A percentile compares a stretch with the other conserved stretches of the same genome.
phyloP scores from a whole-genome alignment of 202 grass and related monocot genomes.

The Panicum hallii region DNA sequence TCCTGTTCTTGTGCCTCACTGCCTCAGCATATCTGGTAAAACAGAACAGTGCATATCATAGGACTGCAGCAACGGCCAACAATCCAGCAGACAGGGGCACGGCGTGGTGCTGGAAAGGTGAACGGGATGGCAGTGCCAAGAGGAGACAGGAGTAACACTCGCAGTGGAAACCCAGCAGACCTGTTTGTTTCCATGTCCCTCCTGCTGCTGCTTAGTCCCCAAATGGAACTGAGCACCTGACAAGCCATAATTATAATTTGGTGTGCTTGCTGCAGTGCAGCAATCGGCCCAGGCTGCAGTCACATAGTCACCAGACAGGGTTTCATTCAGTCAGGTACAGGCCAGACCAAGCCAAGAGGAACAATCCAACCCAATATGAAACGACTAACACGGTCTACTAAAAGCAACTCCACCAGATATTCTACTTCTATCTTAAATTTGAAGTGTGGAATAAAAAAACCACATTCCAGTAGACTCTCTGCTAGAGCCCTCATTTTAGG shows the following conservation, averaged over 20 bases:
- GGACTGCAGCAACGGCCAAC: slow-evolving; percentile 3
- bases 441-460: too few relatives aligned
- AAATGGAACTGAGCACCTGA: slow-evolving; percentile 30
- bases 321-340: slow-evolving; percentile 14
- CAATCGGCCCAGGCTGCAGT: slow-evolving; percentile 3
- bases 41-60: not conserved
- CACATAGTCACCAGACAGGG: slow-evolving; percentile 12
- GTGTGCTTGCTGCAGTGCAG: not conserved
- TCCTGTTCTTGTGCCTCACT: slow-evolving; percentile 12
- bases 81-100: slow-evolving; percentile 36
- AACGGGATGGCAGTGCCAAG: slow-evolving; percentile 29
- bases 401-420: too few relatives aligned
- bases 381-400: not conserved
- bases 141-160: slow-evolving; percentile 24
- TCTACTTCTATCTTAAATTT: too few relatives aligned
- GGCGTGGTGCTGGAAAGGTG: slow-evolving; percentile 38
- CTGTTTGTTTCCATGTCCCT: not conserved
- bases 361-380: slow-evolving; percentile 33
- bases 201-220: slow-evolving; percentile 21
- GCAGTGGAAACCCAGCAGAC: slow-evolving; percentile 21
- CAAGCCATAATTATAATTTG: slow-evolving; percentile 55
- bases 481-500: too few relatives aligned
- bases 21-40: not conserved
- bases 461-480: too few relatives aligned
- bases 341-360: slow-evolving; percentile 20